Conservation (phyloP, 129 eudicot genomes). For the Helianthus tuberosus region DNA sequence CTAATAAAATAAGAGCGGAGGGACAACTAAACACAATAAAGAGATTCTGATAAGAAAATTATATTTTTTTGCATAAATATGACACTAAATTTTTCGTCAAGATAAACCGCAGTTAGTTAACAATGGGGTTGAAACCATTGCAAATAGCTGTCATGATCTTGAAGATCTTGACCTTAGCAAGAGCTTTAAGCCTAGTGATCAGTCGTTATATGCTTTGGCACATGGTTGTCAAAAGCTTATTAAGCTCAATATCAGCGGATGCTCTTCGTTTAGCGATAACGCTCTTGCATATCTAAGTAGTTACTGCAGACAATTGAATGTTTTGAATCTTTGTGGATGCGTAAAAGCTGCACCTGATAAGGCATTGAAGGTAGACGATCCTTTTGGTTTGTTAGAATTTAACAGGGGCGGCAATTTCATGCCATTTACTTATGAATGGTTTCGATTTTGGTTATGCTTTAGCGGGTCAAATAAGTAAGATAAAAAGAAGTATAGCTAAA, state of each 20-base stretch:
- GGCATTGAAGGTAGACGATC: constrained; percentile 64
- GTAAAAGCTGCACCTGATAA: too few species aligned
- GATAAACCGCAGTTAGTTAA: constrained; percentile 82
- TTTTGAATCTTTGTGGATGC: constrained; percentile 91
- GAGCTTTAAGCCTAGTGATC: too few species aligned
- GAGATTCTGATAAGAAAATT: constrained; percentile 15
- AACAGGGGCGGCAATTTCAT: background rate
- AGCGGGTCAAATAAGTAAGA: too few species aligned
- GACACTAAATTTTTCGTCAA: constrained; percentile 42
- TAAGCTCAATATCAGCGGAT: constrained; percentile 87
- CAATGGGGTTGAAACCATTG: constrained; percentile 66
- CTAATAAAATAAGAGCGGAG: background rate
- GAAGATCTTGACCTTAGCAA: too few species aligned
- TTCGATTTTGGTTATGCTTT: background rate
- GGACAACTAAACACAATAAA: constrained; percentile 5
- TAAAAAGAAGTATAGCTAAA: background rate
- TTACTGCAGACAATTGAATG: constrained; percentile 65
- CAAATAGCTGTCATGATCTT: constrained; percentile 69
- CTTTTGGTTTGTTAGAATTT: background rate
- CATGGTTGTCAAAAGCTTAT: too few species aligned
- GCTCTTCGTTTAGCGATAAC: constrained; percentile 69
- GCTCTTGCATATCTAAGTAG: constrained; percentile 70
- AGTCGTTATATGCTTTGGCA: too few species aligned
- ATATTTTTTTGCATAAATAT: background rate
- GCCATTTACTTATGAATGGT: background rate